These are phyloP conservation scores for Verticillium nonalfalfae DNA, from an alignment of 2,329 filamentous ascomycete species.

Conservation along the genomic window DNA sequence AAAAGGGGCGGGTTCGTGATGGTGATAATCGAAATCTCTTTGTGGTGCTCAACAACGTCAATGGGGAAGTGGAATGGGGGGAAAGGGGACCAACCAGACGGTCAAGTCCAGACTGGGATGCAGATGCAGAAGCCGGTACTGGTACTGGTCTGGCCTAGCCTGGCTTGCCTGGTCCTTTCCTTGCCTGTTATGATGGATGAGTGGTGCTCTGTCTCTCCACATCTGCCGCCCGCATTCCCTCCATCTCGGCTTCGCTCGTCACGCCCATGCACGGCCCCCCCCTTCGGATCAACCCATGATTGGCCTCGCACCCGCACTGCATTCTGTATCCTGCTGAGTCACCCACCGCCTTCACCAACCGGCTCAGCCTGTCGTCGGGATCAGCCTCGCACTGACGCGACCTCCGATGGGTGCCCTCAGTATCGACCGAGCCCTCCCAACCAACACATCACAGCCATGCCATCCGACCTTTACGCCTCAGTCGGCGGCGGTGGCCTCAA, in stretches of 20 bases:
- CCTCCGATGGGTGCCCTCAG: no score
- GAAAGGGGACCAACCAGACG: neutral
- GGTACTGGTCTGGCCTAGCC: neutral
- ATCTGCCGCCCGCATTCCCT: neutral
- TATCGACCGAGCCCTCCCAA: neutral
- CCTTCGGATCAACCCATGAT: slow-evolving; percentile 8
- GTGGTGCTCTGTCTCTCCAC: no score
- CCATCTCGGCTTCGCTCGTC: slow-evolving; percentile 1
- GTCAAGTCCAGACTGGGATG: neutral
- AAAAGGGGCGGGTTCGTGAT: neutral
- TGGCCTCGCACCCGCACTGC: slow-evolving; percentile 1
- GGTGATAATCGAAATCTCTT: slow-evolving; percentile 1
- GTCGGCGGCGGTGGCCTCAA: slow-evolving; percentile 71
- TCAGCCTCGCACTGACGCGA: neutral
- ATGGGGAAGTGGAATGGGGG: neutral
- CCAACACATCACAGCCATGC: slow-evolving; percentile 41
- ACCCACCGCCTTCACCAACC: neutral
- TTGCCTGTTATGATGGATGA: no score
- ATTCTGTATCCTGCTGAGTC: neutral
- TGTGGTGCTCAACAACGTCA: neutral
- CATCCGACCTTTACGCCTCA: slow-evolving; percentile 67
- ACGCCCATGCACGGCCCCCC: slow-evolving; percentile 6
- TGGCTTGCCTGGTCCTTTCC: neutral
- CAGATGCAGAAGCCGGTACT: neutral
- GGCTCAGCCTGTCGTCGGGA: neutral